Evolutionary conservation across 768 basidiomycete genomes (phyloP).

Genomic region (Tulasnella sp.): DNA sequence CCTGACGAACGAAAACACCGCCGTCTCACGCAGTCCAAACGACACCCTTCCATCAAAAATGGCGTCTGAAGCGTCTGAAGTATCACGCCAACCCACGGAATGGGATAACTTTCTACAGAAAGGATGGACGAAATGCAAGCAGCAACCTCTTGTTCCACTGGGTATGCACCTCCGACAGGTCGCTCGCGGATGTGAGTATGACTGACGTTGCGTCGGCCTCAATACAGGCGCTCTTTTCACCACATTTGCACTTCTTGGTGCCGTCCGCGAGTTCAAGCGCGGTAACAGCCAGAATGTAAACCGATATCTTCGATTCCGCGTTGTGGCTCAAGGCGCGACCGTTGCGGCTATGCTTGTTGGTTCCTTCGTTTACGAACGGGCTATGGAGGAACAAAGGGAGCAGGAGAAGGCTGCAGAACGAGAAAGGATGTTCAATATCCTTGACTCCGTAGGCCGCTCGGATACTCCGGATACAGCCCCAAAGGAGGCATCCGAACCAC

Average conservation of each 20-base stretch:
- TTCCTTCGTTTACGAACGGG: slow-evolving; percentile 11
- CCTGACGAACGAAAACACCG: neutral
- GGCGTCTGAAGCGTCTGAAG: neutral
- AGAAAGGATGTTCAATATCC: slow-evolving; percentile 10
- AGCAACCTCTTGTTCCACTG: slow-evolving; percentile 27
- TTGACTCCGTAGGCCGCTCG: slow-evolving; percentile 9
- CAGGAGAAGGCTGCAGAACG: slow-evolving; percentile 7
- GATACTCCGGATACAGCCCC: neutral
- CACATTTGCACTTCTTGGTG: slow-evolving; percentile 5
- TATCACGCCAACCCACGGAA: neutral
- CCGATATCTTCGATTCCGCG: slow-evolving; percentile 24
- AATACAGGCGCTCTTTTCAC: neutral
- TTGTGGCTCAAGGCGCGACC: slow-evolving; percentile 25
- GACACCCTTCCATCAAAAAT: neutral
- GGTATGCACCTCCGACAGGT: slow-evolving; percentile 21
- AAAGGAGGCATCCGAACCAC: neutral
- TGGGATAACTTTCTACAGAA: slow-evolving; percentile 19
- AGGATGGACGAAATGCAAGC: slow-evolving; percentile 23
- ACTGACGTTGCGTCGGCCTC: neutral
- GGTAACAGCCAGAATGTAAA: slow-evolving; percentile 27
- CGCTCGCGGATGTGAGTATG: neutral
- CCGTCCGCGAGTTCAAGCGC: slow-evolving; percentile 17
- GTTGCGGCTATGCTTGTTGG: slow-evolving; percentile 20
- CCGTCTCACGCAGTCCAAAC: neutral
- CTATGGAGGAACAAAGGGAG: slow-evolving; percentile 6